A percentile compares a stretch with the other conserved stretches of the same genome.
These are phyloP conservation scores for Fraxinus xanthoxyloides DNA, from an alignment of 305 asterid genomes.

Conservation along the genomic window DNA sequence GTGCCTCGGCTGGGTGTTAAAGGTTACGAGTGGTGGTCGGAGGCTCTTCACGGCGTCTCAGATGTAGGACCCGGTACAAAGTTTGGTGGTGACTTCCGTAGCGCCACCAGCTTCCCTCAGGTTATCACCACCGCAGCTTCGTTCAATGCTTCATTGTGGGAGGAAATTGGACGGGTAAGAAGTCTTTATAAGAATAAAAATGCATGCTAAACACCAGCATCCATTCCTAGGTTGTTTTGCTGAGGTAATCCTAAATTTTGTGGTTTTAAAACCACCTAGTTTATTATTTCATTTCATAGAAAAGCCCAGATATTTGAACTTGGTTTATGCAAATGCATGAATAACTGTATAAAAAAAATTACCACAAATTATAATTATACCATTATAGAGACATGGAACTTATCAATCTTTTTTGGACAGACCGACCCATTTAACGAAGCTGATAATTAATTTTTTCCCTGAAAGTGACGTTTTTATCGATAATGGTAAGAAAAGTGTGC, in stretches of 20 bases:
- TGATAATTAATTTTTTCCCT: not conserved
- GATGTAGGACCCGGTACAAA: constrained; percentile 72
- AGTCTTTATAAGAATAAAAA: not conserved
- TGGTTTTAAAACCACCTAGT: not conserved
- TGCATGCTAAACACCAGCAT: not conserved
- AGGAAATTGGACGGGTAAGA: constrained; percentile 71
- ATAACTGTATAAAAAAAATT: not conserved
- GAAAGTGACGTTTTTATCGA: not conserved
- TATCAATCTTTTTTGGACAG: not conserved
- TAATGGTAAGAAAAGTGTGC: not conserved
- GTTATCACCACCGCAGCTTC: constrained; percentile 83
- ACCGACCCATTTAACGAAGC: not conserved
- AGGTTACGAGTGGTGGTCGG: constrained; percentile 93
- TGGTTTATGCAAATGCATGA: constrained; percentile 2
- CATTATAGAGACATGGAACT: not conserved
- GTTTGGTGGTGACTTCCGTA: constrained; percentile 71
- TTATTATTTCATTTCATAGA: not conserved
- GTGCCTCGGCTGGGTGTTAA: constrained; percentile 71
- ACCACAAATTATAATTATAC: not conserved
- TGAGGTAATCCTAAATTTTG: not conserved
- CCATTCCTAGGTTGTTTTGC: not conserved
- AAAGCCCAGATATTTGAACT: not conserved
- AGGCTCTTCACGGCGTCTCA: constrained; percentile 88
- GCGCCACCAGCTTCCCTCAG: constrained; percentile 93
- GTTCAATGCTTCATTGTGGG: constrained; percentile 77